Percentiles rank a stretch among this genome's conserved stretches.
phyloP scores from a whole-genome alignment of 371 early-diverging fungal species.

The Quaeritorhiza haematococci region DNA sequence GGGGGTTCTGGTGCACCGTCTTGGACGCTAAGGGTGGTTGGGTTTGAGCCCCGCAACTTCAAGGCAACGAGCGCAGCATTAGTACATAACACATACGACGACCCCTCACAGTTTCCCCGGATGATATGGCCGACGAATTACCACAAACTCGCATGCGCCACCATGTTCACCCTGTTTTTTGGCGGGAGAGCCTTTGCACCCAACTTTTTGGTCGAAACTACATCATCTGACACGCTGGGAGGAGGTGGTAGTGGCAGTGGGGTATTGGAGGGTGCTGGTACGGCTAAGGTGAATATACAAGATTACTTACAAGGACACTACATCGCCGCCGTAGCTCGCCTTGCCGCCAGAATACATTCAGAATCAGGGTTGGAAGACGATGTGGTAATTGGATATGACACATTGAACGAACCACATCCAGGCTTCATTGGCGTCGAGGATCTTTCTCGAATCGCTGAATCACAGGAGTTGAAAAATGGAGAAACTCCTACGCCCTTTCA shows the following conservation, averaged over 20 bases:
- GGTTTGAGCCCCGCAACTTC: slow-evolving; percentile 64
- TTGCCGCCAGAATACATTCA: slow-evolving; percentile 22
- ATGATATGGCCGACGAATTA: slow-evolving; percentile 92
- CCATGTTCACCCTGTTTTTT: slow-evolving; percentile 85
- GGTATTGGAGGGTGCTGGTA: too few relatives aligned
- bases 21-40: slow-evolving; percentile 79
- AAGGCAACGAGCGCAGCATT: slow-evolving; percentile 68
- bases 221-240: neutral
- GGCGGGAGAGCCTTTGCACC: slow-evolving; percentile 74
- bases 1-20: slow-evolving; percentile 71
- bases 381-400: slow-evolving; percentile 69
- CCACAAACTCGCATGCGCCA: slow-evolving; percentile 71
- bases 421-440: slow-evolving; percentile 62
- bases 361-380: slow-evolving; percentile 34
- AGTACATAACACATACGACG: slow-evolving; percentile 54
- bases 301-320: slow-evolving; percentile 67
- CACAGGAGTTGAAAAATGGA: slow-evolving; percentile 57
- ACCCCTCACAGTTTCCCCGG: slow-evolving; percentile 33
- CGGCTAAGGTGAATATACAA: slow-evolving; percentile 49
- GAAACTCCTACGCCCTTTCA: slow-evolving; percentile 67
- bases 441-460: slow-evolving; percentile 47
- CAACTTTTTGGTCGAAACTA: neutral
- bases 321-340: slow-evolving; percentile 34
- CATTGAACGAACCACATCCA: slow-evolving; percentile 70
- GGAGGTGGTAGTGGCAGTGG: too few relatives aligned